Conservation (phyloP, 1,284 basidiomycete species). For the Leccinum ponderosum region DNA sequence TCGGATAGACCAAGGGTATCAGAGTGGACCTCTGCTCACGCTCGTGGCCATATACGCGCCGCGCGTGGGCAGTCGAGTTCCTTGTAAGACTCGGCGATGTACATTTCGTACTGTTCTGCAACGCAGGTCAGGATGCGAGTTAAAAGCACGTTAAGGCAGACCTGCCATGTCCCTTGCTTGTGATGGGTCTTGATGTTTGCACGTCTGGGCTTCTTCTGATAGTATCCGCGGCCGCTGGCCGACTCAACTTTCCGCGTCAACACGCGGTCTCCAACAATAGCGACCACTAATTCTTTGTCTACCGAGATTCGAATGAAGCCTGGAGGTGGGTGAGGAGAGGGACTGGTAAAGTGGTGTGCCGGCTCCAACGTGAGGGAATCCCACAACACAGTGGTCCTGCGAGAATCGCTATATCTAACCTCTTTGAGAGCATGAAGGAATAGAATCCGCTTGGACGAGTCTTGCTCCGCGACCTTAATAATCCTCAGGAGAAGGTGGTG, state of each 20-base stretch:
- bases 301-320: slow-evolving; percentile 65
- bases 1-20: slow-evolving; percentile 74
- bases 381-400: too few relatives aligned
- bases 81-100: slow-evolving; percentile 59
- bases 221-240: slow-evolving; percentile 23
- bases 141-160: background rate
- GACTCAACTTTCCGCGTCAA: slow-evolving; percentile 70
- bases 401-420: too few relatives aligned
- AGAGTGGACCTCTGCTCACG: slow-evolving; percentile 58
- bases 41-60: slow-evolving; percentile 47
- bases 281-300: slow-evolving; percentile 62
- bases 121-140: background rate
- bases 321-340: slow-evolving; percentile 40
- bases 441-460: too few relatives aligned
- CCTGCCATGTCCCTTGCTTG: slow-evolving; percentile 31
- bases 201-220: slow-evolving; percentile 20
- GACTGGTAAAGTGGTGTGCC: slow-evolving; percentile 44
- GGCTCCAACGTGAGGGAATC: too few relatives aligned
- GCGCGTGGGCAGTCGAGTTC: slow-evolving; percentile 45
- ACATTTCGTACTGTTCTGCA: slow-evolving; percentile 63
- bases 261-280: slow-evolving; percentile 62
- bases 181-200: slow-evolving; percentile 20
- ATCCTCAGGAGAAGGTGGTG: too few relatives aligned
- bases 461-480: too few relatives aligned
- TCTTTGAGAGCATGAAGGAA: too few relatives aligned